These are phyloP conservation scores for Jasminum sambac DNA, from an alignment of 257 asterid genomes.

Conservation along the genomic window DNA sequence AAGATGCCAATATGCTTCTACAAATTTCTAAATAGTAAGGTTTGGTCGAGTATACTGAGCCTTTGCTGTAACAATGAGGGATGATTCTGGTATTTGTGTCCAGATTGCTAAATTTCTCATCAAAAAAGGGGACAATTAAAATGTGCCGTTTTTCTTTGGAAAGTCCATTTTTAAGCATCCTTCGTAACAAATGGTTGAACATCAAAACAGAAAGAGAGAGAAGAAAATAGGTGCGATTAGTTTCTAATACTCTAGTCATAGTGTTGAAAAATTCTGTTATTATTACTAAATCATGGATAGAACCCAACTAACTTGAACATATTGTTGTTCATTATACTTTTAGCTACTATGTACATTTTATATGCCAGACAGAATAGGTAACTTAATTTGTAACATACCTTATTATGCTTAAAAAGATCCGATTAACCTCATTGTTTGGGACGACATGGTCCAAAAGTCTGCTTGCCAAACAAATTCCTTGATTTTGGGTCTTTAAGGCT, in stretches of 20 bases:
- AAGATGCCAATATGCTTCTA: background rate
- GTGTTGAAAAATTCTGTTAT: background rate
- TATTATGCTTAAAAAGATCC: background rate
- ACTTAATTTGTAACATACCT: background rate
- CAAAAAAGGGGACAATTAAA: background rate
- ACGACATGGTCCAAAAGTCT: background rate
- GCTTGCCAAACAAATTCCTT: background rate
- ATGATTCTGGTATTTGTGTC: background rate
- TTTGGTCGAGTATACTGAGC: conserved; percentile 10
- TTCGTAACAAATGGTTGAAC: background rate
- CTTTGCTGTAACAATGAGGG: conserved; percentile 4
- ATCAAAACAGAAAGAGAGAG: background rate
- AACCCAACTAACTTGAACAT: background rate
- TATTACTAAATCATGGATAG: background rate
- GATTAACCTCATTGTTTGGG: background rate
- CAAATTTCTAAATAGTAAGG: conserved; percentile 2
- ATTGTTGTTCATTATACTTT: background rate
- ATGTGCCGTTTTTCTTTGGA: conserved; percentile 7
- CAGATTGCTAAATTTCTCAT: conserved; percentile 9
- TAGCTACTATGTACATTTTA: background rate
- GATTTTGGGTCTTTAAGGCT: background rate
- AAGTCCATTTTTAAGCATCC: background rate
- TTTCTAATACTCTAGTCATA: background rate
- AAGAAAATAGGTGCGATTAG: background rate
- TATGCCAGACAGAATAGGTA: background rate